phyloP scores from a whole-genome alignment of 225 moss, liverwort and hornwort species.

The Pleurozium schreberi region DNA sequence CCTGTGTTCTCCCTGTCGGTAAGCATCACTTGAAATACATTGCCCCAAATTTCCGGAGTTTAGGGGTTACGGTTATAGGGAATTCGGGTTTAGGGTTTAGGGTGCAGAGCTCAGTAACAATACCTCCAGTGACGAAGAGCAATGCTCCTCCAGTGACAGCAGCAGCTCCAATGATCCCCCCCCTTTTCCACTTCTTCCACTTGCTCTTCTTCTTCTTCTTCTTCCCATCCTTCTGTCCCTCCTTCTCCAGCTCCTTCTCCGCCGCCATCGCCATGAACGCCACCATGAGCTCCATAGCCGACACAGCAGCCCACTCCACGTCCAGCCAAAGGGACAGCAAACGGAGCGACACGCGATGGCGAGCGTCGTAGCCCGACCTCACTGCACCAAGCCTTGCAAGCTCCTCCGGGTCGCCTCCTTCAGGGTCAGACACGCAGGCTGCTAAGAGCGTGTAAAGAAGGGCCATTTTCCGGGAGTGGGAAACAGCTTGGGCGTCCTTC shows the following conservation, averaged over 20 bases:
- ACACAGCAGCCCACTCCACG: slow-evolving; percentile 76
- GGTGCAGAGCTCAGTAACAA: background rate
- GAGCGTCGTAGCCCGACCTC: slow-evolving; percentile 81
- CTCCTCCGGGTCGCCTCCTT: background rate
- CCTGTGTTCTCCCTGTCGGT: too few species aligned
- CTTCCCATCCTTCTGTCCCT: background rate
- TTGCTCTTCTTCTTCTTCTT: slow-evolving; percentile 29
- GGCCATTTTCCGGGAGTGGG: slow-evolving; percentile 55
- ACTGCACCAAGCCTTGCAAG: background rate
- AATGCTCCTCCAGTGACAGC: slow-evolving; percentile 86
- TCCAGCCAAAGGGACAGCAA: slow-evolving; percentile 77
- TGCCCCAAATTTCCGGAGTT: too few species aligned
- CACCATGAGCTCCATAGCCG: slow-evolving; percentile 93
- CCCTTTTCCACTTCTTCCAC: slow-evolving; percentile 72
- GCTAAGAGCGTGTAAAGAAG: slow-evolving; percentile 71
- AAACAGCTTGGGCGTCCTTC: slow-evolving; percentile 19
- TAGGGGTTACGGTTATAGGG: too few species aligned
- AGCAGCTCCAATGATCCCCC: slow-evolving; percentile 77
- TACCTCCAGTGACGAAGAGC: slow-evolving; percentile 85
- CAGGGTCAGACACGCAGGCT: slow-evolving; percentile 73
- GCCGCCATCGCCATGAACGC: slow-evolving; percentile 91
- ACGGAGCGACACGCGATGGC: slow-evolving; percentile 78
- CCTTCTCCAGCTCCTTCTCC: slow-evolving; percentile 44
- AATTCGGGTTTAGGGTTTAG: background rate
- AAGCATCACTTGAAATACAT: background rate